These are phyloP conservation scores for Colletotrichum liriopes DNA, from an alignment of 2,329 filamentous ascomycete species.

Conservation along the genomic window DNA sequence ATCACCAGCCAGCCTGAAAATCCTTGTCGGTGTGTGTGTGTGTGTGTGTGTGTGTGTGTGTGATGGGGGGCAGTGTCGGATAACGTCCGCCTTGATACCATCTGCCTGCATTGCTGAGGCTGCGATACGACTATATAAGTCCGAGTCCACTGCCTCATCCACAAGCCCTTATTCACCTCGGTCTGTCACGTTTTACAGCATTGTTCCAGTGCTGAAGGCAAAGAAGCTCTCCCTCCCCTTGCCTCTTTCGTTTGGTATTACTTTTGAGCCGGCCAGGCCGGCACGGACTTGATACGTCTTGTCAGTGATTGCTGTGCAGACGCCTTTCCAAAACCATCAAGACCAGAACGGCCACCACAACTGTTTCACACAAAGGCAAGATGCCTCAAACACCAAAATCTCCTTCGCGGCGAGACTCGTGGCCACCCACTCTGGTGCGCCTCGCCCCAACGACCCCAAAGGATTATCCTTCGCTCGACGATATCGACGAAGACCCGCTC, in stretches of 20 bases:
- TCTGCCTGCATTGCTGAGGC: slow-evolving; percentile 23
- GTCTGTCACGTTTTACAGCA: slow-evolving; percentile 12
- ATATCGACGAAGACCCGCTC: slow-evolving; percentile 69
- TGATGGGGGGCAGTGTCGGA: slow-evolving; percentile 18
- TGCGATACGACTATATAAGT: slow-evolving; percentile 37
- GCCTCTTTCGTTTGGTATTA: slow-evolving; percentile 34
- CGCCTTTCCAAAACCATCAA: slow-evolving; percentile 12
- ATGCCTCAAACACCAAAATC: slow-evolving; percentile 56
- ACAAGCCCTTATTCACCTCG: not conserved
- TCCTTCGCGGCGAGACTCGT: slow-evolving; percentile 62
- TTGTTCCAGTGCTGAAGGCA: slow-evolving; percentile 9
- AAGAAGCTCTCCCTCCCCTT: not conserved
- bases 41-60: slow-evolving; percentile 32
- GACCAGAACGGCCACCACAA: not conserved
- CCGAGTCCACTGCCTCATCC: slow-evolving; percentile 9
- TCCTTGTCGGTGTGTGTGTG: slow-evolving; percentile 32
- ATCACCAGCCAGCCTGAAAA: slow-evolving; percentile 29
- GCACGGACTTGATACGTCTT: slow-evolving; percentile 27
- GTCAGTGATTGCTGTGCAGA: slow-evolving; percentile 32
- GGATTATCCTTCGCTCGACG: slow-evolving; percentile 62
- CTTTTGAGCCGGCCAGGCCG: slow-evolving; percentile 44
- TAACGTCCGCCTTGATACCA: slow-evolving; percentile 15
- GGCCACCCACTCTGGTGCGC: slow-evolving; percentile 67
- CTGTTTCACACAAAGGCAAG: slow-evolving; percentile 15
- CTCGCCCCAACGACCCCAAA: slow-evolving; percentile 61